phyloP scores from a whole-genome alignment of 2,329 filamentous ascomycete genomes.

The Graphium sp. region DNA sequence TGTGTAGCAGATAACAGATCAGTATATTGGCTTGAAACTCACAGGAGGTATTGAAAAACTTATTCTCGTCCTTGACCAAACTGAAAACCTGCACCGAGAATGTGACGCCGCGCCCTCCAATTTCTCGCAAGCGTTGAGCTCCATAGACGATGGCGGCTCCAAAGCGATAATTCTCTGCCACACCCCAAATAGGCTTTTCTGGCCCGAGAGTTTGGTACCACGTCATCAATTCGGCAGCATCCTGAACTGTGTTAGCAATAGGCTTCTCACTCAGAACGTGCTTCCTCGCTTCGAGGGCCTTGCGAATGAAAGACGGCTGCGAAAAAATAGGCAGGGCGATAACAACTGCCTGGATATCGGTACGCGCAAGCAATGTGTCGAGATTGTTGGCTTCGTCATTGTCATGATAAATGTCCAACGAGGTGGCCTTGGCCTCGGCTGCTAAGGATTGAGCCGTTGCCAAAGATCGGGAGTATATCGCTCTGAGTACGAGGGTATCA shows the following conservation, averaged over 20 bases:
- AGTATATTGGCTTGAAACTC: constrained; percentile 4
- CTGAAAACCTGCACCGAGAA: constrained; percentile 23
- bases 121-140: constrained; percentile 1
- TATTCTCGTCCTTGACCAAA: constrained; percentile 22
- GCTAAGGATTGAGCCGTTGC: constrained; percentile 39
- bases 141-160: constrained; percentile 35
- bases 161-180: constrained; percentile 64
- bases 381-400: constrained; percentile 33
- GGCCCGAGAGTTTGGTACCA: constrained; percentile 11
- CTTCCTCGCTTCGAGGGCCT: constrained; percentile 46
- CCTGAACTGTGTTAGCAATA: constrained; percentile 39
- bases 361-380: constrained; percentile 31
- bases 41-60: constrained; percentile 32
- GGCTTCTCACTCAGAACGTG: constrained; percentile 58
- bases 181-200: constrained; percentile 26
- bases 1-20: too few species aligned
- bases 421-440: constrained; percentile 5
- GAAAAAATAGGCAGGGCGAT: constrained; percentile 45
- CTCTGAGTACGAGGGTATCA: constrained; percentile 35
- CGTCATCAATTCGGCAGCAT: constrained; percentile 20
- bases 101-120: constrained; percentile 9
- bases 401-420: constrained; percentile 39
- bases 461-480: constrained; percentile 48
- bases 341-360: constrained; percentile 37
- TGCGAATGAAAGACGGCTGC: constrained; percentile 41